Conservation (phyloP, 2,329 filamentous ascomycete species). For the Paraconiothyrium brasiliense region DNA sequence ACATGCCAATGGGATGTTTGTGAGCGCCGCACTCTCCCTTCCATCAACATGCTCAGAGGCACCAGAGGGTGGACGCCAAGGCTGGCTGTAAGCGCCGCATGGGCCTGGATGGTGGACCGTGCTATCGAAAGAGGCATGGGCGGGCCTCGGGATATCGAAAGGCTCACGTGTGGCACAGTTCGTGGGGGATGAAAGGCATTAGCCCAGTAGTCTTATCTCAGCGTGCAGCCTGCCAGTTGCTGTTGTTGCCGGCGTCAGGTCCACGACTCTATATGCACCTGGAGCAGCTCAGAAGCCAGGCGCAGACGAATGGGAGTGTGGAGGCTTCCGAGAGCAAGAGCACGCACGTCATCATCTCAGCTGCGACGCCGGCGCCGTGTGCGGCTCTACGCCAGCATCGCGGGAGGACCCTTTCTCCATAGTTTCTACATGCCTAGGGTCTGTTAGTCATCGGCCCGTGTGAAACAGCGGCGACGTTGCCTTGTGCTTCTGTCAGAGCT, state of each 20-base stretch:
- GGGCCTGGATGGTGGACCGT: slow-evolving; percentile 11
- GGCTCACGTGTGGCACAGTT: slow-evolving; percentile 5
- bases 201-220: slow-evolving; percentile 8
- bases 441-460: slow-evolving; percentile 3
- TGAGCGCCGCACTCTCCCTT: background rate
- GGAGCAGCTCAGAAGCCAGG: background rate
- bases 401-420: slow-evolving; percentile 19
- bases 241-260: background rate
- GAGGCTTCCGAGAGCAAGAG: background rate
- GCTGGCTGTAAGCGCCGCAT: background rate
- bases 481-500: background rate
- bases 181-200: background rate
- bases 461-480: slow-evolving; percentile 12
- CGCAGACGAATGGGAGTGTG: background rate
- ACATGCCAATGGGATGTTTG: background rate
- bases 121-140: slow-evolving; percentile 1
- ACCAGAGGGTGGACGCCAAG: background rate
- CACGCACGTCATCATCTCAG: slow-evolving; percentile 13
- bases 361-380: slow-evolving; percentile 12
- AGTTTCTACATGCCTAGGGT: background rate
- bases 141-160: background rate
- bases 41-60: background rate
- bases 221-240: background rate
- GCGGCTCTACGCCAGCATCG: slow-evolving; percentile 1
- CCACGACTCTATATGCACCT: background rate